phyloP scores from a whole-genome alignment of 148 eudicot genomes.

The Euryodendron excelsum region DNA sequence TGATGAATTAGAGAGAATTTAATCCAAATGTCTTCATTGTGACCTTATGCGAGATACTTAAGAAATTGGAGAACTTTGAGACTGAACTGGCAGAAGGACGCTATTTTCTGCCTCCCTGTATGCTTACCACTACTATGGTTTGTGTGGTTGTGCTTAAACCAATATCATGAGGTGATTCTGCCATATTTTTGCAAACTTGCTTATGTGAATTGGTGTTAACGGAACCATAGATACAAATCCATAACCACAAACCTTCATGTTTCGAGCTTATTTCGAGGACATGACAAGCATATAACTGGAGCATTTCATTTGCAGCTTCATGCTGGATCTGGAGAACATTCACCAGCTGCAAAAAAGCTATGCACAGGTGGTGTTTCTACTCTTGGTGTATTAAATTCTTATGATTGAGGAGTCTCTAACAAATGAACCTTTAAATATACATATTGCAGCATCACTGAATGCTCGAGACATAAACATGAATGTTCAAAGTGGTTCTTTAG shows the following conservation, averaged over 20 bases:
- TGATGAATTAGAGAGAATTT: not conserved
- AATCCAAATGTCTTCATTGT: not conserved
- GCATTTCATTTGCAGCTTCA: constrained; percentile 69
- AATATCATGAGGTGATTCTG: constrained; percentile 1
- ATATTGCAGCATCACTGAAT: constrained; percentile 47
- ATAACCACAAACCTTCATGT: not conserved
- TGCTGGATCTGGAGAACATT: constrained; percentile 58
- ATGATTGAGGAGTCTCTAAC: constrained; percentile 10
- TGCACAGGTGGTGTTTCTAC: constrained; percentile 47
- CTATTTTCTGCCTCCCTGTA: not conserved
- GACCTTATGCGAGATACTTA: not conserved
- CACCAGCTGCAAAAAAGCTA: constrained; percentile 62
- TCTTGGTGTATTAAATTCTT: constrained; percentile 2
- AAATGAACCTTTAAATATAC: not conserved
- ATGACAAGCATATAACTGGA: constrained; percentile 4
- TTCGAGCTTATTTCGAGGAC: not conserved
- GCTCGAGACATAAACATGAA: constrained; percentile 32
- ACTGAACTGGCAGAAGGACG: not conserved
- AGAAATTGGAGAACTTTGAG: constrained; percentile 4
- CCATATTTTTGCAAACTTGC: not conserved
- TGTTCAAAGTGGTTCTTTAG: constrained; percentile 46
- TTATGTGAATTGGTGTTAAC: not conserved
- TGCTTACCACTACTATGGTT: not conserved
- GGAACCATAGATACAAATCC: not conserved
- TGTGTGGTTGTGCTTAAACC: not conserved